Evolutionary conservation across 2,329 filamentous ascomycete species (phyloP).

Genomic region (Penicillium vulpinum): DNA sequence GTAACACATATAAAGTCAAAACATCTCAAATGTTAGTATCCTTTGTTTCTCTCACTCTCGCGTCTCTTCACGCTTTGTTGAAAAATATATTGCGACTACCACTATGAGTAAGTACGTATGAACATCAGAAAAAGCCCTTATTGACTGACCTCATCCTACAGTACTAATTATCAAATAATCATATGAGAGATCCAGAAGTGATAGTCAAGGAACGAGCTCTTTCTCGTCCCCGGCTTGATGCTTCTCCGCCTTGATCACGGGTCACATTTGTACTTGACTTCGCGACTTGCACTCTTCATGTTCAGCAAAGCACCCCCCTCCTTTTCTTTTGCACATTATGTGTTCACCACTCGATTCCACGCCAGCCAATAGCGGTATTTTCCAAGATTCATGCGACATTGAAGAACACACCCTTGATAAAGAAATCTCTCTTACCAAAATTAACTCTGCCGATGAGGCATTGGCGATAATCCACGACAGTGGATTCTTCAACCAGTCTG

Average conservation of each 20-base stretch:
- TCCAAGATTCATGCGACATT: background rate
- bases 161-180: background rate
- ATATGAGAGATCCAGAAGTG: background rate
- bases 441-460: background rate
- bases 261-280: no score
- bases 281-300: background rate
- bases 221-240: conserved; percentile 19
- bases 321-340: background rate
- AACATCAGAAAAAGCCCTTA: no score
- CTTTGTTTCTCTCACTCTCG: no score
- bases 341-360: background rate
- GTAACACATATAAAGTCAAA: no score
- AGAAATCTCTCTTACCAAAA: background rate
- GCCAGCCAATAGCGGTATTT: background rate
- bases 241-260: conserved; percentile 25
- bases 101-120: no score
- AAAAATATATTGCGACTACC: no score
- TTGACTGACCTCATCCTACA: background rate
- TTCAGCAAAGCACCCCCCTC: background rate
- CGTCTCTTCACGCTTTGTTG: no score
- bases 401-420: background rate
- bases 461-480: background rate
- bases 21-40: no score
- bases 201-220: conserved; percentile 10
- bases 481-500: background rate